Conservation (phyloP, 1,139 yeast species). For the Candida neerlandica region DNA sequence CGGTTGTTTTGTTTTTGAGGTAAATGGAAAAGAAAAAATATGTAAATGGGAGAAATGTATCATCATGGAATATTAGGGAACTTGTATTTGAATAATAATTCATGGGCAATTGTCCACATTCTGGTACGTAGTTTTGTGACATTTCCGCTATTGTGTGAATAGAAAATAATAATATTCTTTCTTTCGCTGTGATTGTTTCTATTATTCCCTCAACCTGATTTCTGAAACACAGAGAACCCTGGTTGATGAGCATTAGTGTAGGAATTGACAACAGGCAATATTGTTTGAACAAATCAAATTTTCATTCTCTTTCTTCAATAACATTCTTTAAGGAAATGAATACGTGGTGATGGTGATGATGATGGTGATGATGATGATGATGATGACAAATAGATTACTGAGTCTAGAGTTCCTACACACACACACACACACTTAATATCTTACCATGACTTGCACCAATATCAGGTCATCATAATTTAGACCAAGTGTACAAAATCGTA, state of each 20-base stretch:
- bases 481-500: too few relatives aligned
- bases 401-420: too few relatives aligned
- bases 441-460: too few relatives aligned
- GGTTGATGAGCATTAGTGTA: constrained; percentile 2
- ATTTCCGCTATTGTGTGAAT: background rate
- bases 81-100: background rate
- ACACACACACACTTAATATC: background rate
- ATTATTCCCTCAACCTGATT: background rate
- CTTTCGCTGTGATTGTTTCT: background rate
- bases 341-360: too few relatives aligned
- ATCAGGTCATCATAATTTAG: too few relatives aligned
- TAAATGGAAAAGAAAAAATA: background rate
- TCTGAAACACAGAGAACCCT: constrained; percentile 5
- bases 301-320: too few relatives aligned
- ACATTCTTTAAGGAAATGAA: too few relatives aligned
- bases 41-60: constrained; percentile 2
- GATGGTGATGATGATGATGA: too few relatives aligned
- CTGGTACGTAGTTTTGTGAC: background rate
- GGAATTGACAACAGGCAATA: background rate
- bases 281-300: too few relatives aligned
- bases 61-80: background rate
- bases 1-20: background rate
- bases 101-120: background rate
- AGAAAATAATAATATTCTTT: background rate
- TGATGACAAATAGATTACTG: too few relatives aligned